Evolutionary conservation across 2,329 filamentous ascomycete genomes (phyloP).

Genomic region (Aspergillus versicolor): DNA sequence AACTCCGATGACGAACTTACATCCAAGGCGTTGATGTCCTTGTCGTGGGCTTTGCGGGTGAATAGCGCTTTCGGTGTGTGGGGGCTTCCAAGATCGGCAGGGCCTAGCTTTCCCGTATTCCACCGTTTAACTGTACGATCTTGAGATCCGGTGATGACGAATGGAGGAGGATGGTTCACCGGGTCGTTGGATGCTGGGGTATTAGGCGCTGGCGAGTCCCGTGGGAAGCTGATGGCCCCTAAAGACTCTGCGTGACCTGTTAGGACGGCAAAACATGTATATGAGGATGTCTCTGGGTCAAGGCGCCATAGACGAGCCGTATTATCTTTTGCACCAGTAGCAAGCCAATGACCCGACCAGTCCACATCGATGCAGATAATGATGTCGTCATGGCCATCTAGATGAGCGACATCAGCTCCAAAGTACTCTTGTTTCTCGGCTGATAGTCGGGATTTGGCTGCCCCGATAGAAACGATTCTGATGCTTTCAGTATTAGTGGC

Average conservation of each 20-base stretch:
- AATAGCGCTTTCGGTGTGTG: conserved; percentile 61
- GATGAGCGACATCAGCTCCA: conserved; percentile 79
- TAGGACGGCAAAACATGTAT: conserved; percentile 76
- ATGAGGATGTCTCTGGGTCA: conserved; percentile 72
- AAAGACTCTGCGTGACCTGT: conserved; percentile 93
- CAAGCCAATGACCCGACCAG: conserved; percentile 96
- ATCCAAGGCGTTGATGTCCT: conserved; percentile 95
- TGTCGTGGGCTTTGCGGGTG: conserved; percentile 95
- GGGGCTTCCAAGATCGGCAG: conserved; percentile 42
- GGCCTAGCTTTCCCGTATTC: conserved; percentile 68
- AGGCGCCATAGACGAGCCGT: conserved; percentile 87
- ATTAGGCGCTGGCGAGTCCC: conserved; percentile 63
- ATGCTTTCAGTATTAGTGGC: conserved; percentile 96
- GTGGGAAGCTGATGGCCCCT: conserved; percentile 82
- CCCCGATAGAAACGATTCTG: conserved; percentile 72
- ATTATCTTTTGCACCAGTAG: conserved; percentile 95
- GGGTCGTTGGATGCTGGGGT: conserved; percentile 72
- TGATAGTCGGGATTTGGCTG: conserved; percentile 30
- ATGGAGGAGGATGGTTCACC: conserved; percentile 75
- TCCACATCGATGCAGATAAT: conserved; percentile 92
- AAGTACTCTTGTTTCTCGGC: conserved; percentile 62
- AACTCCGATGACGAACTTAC: conserved; percentile 71
- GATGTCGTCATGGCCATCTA: conserved; percentile 92
- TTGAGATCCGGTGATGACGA: conserved; percentile 87
- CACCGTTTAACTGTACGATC: conserved; percentile 95